Evolutionary conservation across 768 basidiomycete genomes (phyloP).

Genomic region (Lentinula sp.): DNA sequence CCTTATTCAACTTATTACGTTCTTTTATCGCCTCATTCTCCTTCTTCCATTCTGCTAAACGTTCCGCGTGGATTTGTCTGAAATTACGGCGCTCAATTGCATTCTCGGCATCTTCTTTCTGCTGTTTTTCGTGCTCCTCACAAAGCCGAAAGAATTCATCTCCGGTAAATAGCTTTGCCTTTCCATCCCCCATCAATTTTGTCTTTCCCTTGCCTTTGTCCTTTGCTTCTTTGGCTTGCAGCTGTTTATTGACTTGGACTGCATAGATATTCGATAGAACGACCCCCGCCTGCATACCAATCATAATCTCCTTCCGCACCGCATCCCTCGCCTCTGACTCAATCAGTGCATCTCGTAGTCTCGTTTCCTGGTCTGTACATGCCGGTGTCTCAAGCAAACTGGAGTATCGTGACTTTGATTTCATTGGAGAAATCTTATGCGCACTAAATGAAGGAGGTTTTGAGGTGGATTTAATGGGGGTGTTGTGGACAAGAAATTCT

Average conservation of each 20-base stretch:
- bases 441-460: too few species aligned
- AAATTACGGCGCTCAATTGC: background rate
- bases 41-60: background rate
- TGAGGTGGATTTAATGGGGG: too few species aligned
- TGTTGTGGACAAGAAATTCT: too few species aligned
- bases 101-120: background rate
- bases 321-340: background rate
- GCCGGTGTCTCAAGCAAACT: background rate
- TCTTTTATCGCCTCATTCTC: background rate
- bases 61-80: background rate
- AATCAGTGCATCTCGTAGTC: background rate
- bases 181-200: background rate
- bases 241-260: background rate
- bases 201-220: background rate
- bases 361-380: background rate
- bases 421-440: background rate
- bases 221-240: background rate
- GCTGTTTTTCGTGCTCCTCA: background rate
- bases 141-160: background rate
- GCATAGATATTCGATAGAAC: background rate
- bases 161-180: background rate
- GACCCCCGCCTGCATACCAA: background rate
- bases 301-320: background rate
- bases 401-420: background rate
- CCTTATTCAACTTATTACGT: background rate